phyloP scores from a whole-genome alignment of 2,329 filamentous ascomycete genomes.

The Podosphaera xanthii region DNA sequence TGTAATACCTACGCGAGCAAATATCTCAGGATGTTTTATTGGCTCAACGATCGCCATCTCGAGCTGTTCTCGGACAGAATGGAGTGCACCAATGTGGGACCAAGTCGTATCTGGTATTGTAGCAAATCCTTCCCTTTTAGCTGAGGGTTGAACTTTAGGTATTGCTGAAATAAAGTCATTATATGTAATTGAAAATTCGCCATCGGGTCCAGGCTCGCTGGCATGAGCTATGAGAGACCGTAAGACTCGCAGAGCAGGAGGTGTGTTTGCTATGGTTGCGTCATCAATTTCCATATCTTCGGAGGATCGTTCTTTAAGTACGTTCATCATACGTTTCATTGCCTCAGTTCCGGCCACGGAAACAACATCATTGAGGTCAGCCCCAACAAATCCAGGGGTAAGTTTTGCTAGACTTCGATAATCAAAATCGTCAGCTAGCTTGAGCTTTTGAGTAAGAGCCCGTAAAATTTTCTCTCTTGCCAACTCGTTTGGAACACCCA shows the following conservation, averaged over 20 bases:
- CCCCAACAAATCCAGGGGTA: constrained; percentile 83
- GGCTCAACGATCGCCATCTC: constrained; percentile 72
- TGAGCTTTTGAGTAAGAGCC: constrained; percentile 43
- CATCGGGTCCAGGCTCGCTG: constrained; percentile 25
- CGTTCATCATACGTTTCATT: constrained; percentile 18
- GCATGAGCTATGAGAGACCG: constrained; percentile 30
- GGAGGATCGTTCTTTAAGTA: constrained; percentile 12
- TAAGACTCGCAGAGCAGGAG: constrained; percentile 20
- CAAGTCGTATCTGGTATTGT: constrained; percentile 87
- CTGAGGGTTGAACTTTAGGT: constrained; percentile 53
- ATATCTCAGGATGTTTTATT: constrained; percentile 61
- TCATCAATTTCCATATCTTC: constrained; percentile 16
- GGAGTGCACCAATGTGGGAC: constrained; percentile 72
- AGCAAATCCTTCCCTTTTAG: constrained; percentile 81
- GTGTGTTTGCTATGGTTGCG: constrained; percentile 3
- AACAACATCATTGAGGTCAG: constrained; percentile 52
- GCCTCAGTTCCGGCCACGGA: constrained; percentile 18
- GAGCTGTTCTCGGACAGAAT: constrained; percentile 58
- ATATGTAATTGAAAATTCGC: constrained; percentile 37
- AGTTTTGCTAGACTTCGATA: constrained; percentile 52
- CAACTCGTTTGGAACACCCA: constrained; percentile 63
- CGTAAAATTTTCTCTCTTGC: constrained; percentile 59
- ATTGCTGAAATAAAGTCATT: constrained; percentile 53
- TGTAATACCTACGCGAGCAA: constrained; percentile 53
- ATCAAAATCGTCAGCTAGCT: constrained; percentile 46